Conservation (phyloP, 345 rosid genomes). For the Populus euphratica region DNA sequence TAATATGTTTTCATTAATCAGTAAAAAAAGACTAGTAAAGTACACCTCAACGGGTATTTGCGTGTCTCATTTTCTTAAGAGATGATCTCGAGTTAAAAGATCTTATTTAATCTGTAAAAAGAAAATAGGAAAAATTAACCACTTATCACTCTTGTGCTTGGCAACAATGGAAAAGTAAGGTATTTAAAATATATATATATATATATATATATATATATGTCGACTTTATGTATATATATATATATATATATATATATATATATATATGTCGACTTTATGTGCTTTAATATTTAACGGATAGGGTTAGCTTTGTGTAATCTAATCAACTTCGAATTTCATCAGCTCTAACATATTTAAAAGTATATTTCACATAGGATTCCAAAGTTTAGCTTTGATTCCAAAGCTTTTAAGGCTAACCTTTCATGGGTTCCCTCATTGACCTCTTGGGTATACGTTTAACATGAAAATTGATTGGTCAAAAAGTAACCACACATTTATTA, state of each 20-base stretch:
- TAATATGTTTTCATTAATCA: neutral
- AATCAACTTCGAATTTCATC: constrained; percentile 2
- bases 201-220: neutral
- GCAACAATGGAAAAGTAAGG: neutral
- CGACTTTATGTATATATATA: neutral
- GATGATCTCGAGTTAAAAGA: no score
- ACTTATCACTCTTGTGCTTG: neutral
- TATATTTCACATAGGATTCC: constrained; percentile 58
- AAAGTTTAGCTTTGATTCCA: constrained; percentile 36
- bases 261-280: neutral
- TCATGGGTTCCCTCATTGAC: constrained; percentile 51
- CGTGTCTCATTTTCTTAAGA: no score
- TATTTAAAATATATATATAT: neutral
- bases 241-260: neutral
- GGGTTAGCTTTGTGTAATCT: constrained; percentile 22
- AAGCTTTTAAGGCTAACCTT: constrained; percentile 35
- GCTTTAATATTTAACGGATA: constrained; percentile 13
- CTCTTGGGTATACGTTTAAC: constrained; percentile 28
- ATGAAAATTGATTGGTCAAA: constrained; percentile 47
- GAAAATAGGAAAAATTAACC: neutral
- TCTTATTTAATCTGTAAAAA: neutral
- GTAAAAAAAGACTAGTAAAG: no score
- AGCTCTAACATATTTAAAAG: neutral
- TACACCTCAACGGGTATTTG: no score
- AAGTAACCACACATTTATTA: constrained; percentile 56